Evolutionary conservation across 371 early-diverging fungal species (phyloP).

Genomic region (Rhizopus stolonifer): DNA sequence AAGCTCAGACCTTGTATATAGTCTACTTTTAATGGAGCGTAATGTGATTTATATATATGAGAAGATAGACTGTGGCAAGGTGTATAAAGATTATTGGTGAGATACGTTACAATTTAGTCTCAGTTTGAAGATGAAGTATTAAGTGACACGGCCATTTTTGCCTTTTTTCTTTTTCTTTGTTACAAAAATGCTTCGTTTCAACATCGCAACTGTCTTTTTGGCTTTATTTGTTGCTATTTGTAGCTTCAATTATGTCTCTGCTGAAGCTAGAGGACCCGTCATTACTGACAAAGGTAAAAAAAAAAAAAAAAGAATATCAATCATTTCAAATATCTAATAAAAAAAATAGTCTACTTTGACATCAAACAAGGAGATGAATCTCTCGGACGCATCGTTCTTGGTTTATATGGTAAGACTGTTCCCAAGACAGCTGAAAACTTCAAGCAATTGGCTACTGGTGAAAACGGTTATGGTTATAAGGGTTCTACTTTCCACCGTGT

Average conservation of each 20-base stretch:
- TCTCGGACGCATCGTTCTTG: conserved; percentile 87
- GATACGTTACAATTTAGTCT: no score
- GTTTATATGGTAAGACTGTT: conserved; percentile 74
- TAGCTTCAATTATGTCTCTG: conserved; percentile 41
- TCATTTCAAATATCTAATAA: no score
- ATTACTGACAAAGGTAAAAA: conserved; percentile 46
- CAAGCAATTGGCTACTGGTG: conserved; percentile 78
- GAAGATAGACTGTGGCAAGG: no score
- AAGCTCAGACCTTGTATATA: no score
- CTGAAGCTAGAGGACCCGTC: conserved; percentile 41
- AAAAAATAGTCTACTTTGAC: conserved; percentile 81
- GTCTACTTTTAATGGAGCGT: no score
- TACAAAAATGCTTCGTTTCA: conserved; percentile 39
- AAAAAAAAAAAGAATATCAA: no score
- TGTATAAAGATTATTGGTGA: no score
- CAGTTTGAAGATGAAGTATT: no score
- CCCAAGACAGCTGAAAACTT: conserved; percentile 94
- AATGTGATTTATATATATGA: no score
- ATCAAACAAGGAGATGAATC: conserved; percentile 79
- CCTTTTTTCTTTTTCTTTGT: conserved; percentile 12
- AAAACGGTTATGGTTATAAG: conserved; percentile 80
- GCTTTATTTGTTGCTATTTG: conserved; percentile 34
- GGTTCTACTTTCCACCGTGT: conserved; percentile 90
- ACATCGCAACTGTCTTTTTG: conserved; percentile 32
- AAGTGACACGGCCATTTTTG: no score